Conservation (phyloP, 805 yeast species). For the Nakazawaea sp. region DNA sequence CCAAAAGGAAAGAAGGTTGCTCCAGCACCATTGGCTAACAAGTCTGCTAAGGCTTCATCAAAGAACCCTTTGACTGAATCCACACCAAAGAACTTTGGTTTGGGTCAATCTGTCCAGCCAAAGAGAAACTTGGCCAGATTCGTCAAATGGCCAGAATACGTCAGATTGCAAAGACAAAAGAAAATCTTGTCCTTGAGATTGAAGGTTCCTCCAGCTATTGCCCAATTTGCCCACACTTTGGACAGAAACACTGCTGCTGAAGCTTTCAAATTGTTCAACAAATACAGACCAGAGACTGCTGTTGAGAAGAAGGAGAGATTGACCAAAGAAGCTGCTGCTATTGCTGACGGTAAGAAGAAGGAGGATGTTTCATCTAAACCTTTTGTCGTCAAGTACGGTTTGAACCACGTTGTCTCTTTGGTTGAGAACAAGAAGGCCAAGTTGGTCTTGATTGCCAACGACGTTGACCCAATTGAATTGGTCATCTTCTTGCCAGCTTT, state of each 20-base stretch:
- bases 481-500: slow-evolving; percentile 97
- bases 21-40: slow-evolving; percentile 94
- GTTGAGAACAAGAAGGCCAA: slow-evolving; percentile 98
- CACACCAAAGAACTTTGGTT: slow-evolving; percentile 89
- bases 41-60: slow-evolving; percentile 42
- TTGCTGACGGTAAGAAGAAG: slow-evolving; percentile 96
- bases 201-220: slow-evolving; percentile 98
- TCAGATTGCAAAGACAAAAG: slow-evolving; percentile 98
- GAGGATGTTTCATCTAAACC: slow-evolving; percentile 97
- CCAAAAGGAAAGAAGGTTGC: slow-evolving; percentile 68
- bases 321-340: slow-evolving; percentile 97
- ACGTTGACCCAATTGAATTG: slow-evolving; percentile 98
- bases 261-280: slow-evolving; percentile 95
- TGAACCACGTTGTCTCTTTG: slow-evolving; percentile 96
- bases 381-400: slow-evolving; percentile 94
- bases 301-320: slow-evolving; percentile 99
- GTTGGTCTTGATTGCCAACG: slow-evolving; percentile 96
- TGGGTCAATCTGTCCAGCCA: slow-evolving; percentile 94
- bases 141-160: slow-evolving; percentile 99
- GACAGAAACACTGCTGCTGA: slow-evolving; percentile 99
- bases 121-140: slow-evolving; percentile 94
- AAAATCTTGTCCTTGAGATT: slow-evolving; percentile 92
- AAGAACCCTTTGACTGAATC: slow-evolving; percentile 87
- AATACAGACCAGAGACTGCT: slow-evolving; percentile 97
- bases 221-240: slow-evolving; percentile 92